phyloP scores from a whole-genome alignment of 2,329 filamentous ascomycete genomes.

The Penicillium sp. region DNA sequence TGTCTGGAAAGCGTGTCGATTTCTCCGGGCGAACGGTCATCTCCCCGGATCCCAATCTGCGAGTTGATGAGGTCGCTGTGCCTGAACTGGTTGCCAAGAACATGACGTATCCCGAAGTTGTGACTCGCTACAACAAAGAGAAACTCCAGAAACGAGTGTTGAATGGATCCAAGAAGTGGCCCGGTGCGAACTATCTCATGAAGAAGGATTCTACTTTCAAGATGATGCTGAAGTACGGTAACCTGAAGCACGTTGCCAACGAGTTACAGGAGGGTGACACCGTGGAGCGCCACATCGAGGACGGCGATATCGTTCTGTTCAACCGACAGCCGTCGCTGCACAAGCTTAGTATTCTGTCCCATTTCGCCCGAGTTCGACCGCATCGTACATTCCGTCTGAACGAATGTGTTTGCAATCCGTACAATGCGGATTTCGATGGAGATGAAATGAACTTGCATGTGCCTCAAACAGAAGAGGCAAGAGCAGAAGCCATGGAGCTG shows the following conservation, averaged over 20 bases:
- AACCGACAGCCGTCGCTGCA: constrained; percentile 96
- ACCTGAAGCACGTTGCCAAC: constrained; percentile 64
- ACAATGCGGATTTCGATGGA: constrained; percentile 98
- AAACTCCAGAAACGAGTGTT: constrained; percentile 69
- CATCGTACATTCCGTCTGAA: constrained; percentile 96
- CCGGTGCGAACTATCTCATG: constrained; percentile 77
- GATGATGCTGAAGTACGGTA: constrained; percentile 68
- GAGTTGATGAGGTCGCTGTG: constrained; percentile 89
- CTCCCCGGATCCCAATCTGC: constrained; percentile 89
- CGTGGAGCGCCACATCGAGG: constrained; percentile 90
- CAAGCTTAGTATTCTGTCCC: constrained; percentile 97
- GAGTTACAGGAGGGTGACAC: constrained; percentile 75
- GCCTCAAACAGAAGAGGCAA: constrained; percentile 92
- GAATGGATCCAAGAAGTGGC: constrained; percentile 73
- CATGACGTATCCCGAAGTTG: constrained; percentile 88
- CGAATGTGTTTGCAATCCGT: constrained; percentile 95
- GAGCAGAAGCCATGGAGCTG: constrained; percentile 87
- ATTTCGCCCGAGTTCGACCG: constrained; percentile 85
- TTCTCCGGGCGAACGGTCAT: constrained; percentile 98
- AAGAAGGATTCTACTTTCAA: constrained; percentile 67
- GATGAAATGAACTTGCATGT: constrained; percentile 99
- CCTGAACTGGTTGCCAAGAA: constrained; percentile 91
- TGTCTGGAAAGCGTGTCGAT: constrained; percentile 97
- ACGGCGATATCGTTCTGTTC: constrained; percentile 93
- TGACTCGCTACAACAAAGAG: constrained; percentile 75